These are phyloP conservation scores for Wallacemonas collosoma DNA, from an alignment of 208 protist species.

Conservation along the genomic window DNA sequence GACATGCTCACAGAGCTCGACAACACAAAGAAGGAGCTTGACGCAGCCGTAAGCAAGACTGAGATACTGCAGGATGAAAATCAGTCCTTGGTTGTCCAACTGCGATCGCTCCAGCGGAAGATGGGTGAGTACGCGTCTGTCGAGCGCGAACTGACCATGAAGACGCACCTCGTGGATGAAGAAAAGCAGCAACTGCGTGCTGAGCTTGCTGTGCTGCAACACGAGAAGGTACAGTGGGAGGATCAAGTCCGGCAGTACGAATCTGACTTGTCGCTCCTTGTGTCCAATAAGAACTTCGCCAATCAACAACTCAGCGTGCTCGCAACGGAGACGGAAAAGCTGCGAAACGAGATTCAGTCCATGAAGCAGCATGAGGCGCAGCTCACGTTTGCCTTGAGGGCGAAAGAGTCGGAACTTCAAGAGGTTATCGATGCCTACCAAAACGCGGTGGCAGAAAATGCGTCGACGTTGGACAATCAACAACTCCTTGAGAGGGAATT, in stretches of 20 bases:
- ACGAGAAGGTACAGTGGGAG: slow-evolving; percentile 52
- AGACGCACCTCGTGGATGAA: slow-evolving; percentile 43
- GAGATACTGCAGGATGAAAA: slow-evolving; percentile 46
- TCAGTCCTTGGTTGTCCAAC: slow-evolving; percentile 65
- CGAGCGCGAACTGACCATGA: slow-evolving; percentile 52
- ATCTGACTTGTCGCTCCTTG: slow-evolving; percentile 74
- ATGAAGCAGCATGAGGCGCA: slow-evolving; percentile 54
- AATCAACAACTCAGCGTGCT: slow-evolving; percentile 71
- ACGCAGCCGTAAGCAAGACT: slow-evolving; percentile 39
- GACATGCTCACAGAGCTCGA: slow-evolving; percentile 50
- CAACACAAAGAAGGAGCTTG: slow-evolving; percentile 42
- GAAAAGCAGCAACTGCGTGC: slow-evolving; percentile 45
- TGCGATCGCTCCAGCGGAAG: slow-evolving; percentile 73
- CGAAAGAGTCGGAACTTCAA: slow-evolving; percentile 76
- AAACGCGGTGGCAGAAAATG: slow-evolving; percentile 67
- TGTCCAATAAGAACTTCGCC: slow-evolving; percentile 70
- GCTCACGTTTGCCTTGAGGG: slow-evolving; percentile 59
- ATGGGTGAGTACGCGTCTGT: slow-evolving; percentile 52
- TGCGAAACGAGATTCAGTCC: slow-evolving; percentile 57
- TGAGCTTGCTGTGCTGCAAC: slow-evolving; percentile 40
- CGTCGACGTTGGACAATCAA: slow-evolving; percentile 49
- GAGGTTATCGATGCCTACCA: slow-evolving; percentile 79
- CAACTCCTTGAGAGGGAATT: slow-evolving; percentile 69
- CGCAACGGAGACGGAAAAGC: slow-evolving; percentile 70
- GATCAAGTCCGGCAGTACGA: slow-evolving; percentile 68